These are phyloP conservation scores for Penicillium bovifimosum DNA, from an alignment of 495 filamentous ascomycete genomes.

Conservation along the genomic window DNA sequence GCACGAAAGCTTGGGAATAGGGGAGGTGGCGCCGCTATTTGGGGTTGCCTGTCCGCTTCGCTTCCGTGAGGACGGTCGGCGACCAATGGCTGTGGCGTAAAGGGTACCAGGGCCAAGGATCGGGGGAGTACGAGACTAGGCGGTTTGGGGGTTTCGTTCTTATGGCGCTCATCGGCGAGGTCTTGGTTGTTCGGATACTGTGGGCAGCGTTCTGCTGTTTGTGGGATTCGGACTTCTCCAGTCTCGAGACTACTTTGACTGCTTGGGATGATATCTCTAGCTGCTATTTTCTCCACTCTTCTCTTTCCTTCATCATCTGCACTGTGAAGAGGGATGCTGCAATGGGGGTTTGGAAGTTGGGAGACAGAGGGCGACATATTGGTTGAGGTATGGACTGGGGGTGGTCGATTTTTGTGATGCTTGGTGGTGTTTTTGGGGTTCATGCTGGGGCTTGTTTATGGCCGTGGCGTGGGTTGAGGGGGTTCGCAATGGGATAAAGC, in stretches of 20 bases:
- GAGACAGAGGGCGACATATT: not conserved
- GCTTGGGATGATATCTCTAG: not conserved
- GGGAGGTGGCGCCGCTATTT: constrained; percentile 29
- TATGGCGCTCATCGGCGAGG: not conserved
- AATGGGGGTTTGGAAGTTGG: not conserved
- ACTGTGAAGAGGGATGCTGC: not conserved
- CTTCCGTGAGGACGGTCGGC: constrained; percentile 41
- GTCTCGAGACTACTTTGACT: constrained; percentile 1
- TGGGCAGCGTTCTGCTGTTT: constrained; percentile 16
- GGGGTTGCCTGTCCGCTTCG: constrained; percentile 44
- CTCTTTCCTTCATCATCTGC: not conserved
- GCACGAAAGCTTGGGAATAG: not conserved
- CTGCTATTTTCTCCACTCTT: not conserved
- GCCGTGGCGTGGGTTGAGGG: not conserved
- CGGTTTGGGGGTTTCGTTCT: not conserved
- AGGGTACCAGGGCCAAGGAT: constrained; percentile 12
- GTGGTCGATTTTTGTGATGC: constrained; percentile 6
- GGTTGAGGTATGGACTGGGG: not conserved
- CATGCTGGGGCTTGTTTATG: not conserved
- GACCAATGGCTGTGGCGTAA: constrained; percentile 46
- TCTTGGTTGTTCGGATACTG: constrained; percentile 1
- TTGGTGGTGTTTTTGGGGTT: constrained; percentile 2
- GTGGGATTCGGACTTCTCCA: constrained; percentile 1
- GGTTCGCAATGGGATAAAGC: constrained; percentile 8
- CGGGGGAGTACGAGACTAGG: not conserved